Evolutionary conservation across 163 green algal species (phyloP).

Genomic region (Chlamydomonas reinhardtii): DNA sequence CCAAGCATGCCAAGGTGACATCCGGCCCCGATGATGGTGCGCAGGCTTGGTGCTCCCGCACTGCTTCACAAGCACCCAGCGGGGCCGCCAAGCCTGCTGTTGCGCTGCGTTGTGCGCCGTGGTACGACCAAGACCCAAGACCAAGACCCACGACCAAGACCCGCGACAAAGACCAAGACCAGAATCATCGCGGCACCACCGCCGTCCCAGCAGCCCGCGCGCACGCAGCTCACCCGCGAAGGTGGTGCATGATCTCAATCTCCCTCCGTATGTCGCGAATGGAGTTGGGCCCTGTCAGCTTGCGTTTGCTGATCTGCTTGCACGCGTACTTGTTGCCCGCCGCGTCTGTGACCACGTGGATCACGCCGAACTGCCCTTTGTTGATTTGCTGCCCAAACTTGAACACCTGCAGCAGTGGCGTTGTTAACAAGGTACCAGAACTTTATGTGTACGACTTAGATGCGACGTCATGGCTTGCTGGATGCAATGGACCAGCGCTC

Average conservation of each 20-base stretch:
- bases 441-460: neutral
- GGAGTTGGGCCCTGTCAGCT: conserved; percentile 67
- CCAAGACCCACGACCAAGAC: too few species aligned
- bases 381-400: conserved; percentile 38
- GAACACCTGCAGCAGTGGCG: neutral
- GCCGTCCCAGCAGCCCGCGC: neutral
- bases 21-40: too few species aligned
- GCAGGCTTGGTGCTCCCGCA: too few species aligned
- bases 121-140: too few species aligned
- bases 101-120: too few species aligned
- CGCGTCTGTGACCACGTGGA: conserved; percentile 65
- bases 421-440: neutral
- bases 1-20: too few species aligned
- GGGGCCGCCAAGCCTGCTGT: too few species aligned
- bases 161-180: too few species aligned
- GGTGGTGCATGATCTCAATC: conserved; percentile 65
- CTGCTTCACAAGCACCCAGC: too few species aligned
- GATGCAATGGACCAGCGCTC: too few species aligned
- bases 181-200: too few species aligned
- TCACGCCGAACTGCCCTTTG: conserved; percentile 73
- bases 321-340: conserved; percentile 65
- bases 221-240: conserved; percentile 11
- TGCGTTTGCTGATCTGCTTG: conserved; percentile 93
- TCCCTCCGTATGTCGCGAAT: conserved; percentile 65
- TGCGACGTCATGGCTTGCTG: too few species aligned